Conservation (phyloP, 169 alveolate species). For the Plasmodium billcollinsi region DNA sequence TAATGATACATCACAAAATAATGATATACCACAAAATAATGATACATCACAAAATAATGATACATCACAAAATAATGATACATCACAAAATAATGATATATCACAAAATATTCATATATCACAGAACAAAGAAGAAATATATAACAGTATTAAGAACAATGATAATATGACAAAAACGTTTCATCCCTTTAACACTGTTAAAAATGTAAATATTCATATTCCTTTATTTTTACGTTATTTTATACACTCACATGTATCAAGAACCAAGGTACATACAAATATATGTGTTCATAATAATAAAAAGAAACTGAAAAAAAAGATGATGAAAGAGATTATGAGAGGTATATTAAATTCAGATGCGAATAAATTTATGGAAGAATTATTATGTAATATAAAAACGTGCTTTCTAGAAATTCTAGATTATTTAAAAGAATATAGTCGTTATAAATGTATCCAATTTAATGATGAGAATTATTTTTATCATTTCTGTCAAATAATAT, state of each 20-base stretch:
- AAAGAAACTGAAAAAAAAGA: slow-evolving; percentile 3
- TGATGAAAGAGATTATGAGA: slow-evolving; percentile 20
- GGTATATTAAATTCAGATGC: slow-evolving; percentile 28
- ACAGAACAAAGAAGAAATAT: too few species aligned
- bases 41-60: too few species aligned
- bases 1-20: too few species aligned
- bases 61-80: too few species aligned
- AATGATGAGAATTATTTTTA: slow-evolving; percentile 29
- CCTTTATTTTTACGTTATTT: slow-evolving; percentile 4
- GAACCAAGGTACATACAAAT: not conserved
- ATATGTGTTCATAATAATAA: not conserved
- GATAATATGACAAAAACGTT: not conserved
- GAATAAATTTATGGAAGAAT: slow-evolving; percentile 35
- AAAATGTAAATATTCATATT: not conserved
- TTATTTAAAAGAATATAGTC: slow-evolving; percentile 17
- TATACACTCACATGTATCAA: not conserved
- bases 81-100: too few species aligned
- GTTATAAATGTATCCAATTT: not conserved
- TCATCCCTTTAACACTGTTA: too few species aligned
- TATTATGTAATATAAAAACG: slow-evolving; percentile 32
- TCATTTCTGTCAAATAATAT: slow-evolving; percentile 39
- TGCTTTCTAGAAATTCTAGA: slow-evolving; percentile 41
- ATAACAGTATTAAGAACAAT: not conserved
- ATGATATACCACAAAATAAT: too few species aligned
- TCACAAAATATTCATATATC: too few species aligned